These are phyloP conservation scores for Ormosia emarginata DNA, from an alignment of 306 rosid species.

Conservation along the genomic window DNA sequence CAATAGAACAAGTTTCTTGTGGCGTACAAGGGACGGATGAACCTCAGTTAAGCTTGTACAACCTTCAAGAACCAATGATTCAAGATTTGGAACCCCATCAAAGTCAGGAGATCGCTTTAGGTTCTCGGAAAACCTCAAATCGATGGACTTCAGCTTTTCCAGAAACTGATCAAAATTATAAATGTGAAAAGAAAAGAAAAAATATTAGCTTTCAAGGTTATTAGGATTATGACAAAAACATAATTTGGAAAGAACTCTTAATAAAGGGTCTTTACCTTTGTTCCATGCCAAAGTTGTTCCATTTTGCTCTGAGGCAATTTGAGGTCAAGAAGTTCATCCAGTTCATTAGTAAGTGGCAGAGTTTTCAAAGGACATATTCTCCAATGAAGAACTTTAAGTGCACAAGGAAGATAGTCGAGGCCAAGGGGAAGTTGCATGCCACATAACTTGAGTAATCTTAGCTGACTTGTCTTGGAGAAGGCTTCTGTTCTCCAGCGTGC, in stretches of 20 bases:
- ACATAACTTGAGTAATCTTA: constrained; percentile 24
- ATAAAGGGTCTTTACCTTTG: constrained; percentile 9
- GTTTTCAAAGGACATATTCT: constrained; percentile 27
- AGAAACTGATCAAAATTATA: constrained; percentile 3
- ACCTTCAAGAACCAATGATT: constrained; percentile 29
- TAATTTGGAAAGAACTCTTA: background rate
- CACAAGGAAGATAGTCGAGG: constrained; percentile 20
- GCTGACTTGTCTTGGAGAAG: constrained; percentile 24
- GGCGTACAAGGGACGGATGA: constrained; percentile 23
- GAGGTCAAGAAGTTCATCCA: constrained; percentile 31
- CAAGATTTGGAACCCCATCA: constrained; percentile 28
- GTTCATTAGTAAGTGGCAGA: constrained; percentile 3
- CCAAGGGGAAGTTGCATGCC: constrained; percentile 16
- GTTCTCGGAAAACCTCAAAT: constrained; percentile 21
- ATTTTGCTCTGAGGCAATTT: constrained; percentile 25
- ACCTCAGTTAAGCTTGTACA: constrained; percentile 26
- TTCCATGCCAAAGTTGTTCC: constrained; percentile 33
- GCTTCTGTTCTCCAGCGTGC: constrained; percentile 23
- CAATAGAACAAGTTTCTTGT: constrained; percentile 15
- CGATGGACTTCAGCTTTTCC: constrained; percentile 18
- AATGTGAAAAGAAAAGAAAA: background rate
- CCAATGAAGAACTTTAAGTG: constrained; percentile 30
- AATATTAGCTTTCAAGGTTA: background rate
- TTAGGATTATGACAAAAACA: background rate
- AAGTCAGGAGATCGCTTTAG: constrained; percentile 16